A percentile compares a stretch with the other conserved stretches of the same genome.
Conservation (phyloP, 257 asterid species). For the Salvia rosmarinus region DNA sequence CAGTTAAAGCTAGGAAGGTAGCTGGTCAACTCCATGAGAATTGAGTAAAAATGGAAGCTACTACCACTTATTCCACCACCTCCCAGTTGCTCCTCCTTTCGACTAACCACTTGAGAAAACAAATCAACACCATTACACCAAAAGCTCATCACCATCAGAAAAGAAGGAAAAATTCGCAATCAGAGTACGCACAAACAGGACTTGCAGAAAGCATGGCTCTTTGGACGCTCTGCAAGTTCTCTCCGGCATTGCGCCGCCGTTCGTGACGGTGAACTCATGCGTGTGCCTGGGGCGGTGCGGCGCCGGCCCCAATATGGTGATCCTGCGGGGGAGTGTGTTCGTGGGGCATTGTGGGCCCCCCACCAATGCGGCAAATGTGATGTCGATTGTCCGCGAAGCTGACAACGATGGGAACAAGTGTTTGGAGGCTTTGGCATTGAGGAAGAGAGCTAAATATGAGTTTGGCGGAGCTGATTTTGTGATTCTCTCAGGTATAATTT, state of each 20-base stretch:
- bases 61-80: neutral
- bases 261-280: conserved; percentile 65
- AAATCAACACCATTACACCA: conserved; percentile 10
- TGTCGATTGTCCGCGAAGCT: conserved; percentile 55
- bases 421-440: conserved; percentile 84
- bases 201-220: conserved; percentile 87
- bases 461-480: conserved; percentile 50
- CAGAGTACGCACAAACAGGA: conserved; percentile 71
- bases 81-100: conserved; percentile 38
- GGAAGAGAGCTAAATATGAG: conserved; percentile 80
- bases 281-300: conserved; percentile 93
- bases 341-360: conserved; percentile 81
- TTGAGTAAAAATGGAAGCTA: conserved; percentile 36
- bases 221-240: conserved; percentile 66
- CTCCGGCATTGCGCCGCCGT: conserved; percentile 77
- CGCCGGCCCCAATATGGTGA: conserved; percentile 75
- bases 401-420: conserved; percentile 41
- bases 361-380: conserved; percentile 58
- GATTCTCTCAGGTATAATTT: conserved; percentile 59
- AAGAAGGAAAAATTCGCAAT: conserved; percentile 51
- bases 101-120: conserved; percentile 20
- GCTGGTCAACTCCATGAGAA: neutral
- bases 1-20: no score
- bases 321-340: conserved; percentile 61
- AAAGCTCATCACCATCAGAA: conserved; percentile 36